These are phyloP conservation scores for Tuber microsphaerosporum DNA, from an alignment of 495 filamentous ascomycete genomes.

Conservation along the genomic window DNA sequence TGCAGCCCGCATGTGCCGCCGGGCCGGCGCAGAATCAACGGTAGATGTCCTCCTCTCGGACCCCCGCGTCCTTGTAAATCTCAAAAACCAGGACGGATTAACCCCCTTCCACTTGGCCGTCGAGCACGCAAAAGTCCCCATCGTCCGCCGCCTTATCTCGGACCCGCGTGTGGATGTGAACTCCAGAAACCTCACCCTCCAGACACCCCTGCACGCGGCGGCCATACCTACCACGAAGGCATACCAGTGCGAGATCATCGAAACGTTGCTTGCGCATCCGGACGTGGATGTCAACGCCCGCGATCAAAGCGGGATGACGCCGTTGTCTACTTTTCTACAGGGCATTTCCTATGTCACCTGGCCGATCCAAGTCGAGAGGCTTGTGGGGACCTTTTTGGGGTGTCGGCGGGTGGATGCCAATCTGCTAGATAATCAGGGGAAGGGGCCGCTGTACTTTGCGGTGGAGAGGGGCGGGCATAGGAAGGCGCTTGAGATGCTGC, in stretches of 20 bases:
- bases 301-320: background rate
- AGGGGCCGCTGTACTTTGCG: background rate
- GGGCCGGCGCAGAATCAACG: background rate
- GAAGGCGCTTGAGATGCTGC: background rate
- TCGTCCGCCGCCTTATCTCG: background rate
- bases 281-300: background rate
- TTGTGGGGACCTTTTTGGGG: background rate
- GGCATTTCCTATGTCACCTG: background rate
- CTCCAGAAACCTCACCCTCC: slow-evolving; percentile 1
- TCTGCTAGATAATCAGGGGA: background rate
- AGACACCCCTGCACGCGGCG: background rate
- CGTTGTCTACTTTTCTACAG: background rate
- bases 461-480: background rate
- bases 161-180: background rate
- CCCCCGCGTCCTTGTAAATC: background rate
- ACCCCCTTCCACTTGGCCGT: background rate
- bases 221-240: background rate
- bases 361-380: background rate
- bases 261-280: background rate
- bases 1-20: background rate
- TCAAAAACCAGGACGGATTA: background rate
- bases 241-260: background rate
- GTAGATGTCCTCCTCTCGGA: background rate
- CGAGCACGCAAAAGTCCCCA: background rate
- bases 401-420: background rate